A percentile compares a stretch with the other conserved stretches of the same genome.
Evolutionary conservation across 1,284 basidiomycete species (phyloP).

Genomic region (Papiliotrema fonsecae): DNA sequence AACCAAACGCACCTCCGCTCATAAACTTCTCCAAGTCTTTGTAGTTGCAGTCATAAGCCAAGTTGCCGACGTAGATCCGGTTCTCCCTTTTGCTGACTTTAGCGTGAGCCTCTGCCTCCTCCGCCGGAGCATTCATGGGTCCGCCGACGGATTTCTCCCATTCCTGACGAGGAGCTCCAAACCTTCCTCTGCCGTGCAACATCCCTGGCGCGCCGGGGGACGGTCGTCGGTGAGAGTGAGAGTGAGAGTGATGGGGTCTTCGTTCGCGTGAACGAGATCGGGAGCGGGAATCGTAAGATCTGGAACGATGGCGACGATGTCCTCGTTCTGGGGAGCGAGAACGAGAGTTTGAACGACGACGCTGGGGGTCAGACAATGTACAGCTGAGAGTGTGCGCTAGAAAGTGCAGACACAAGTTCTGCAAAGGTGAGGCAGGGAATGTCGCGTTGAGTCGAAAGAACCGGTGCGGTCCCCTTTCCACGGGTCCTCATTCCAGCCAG

Average conservation of each 20-base stretch:
- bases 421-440: neutral
- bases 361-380: slow-evolving; percentile 3
- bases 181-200: slow-evolving; percentile 16
- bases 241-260: slow-evolving; percentile 18
- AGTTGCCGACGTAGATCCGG: slow-evolving; percentile 95
- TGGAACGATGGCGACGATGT: slow-evolving; percentile 57
- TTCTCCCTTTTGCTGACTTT: slow-evolving; percentile 95
- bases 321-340: slow-evolving; percentile 55
- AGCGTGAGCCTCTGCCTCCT: slow-evolving; percentile 81
- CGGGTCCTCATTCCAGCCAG: neutral
- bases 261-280: slow-evolving; percentile 54
- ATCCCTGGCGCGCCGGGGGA: slow-evolving; percentile 7
- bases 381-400: neutral
- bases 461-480: neutral
- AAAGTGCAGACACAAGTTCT: neutral
- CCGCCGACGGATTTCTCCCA: slow-evolving; percentile 64
- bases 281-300: slow-evolving; percentile 52
- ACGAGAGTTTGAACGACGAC: slow-evolving; percentile 14
- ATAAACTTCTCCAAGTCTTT: slow-evolving; percentile 97
- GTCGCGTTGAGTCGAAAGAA: neutral
- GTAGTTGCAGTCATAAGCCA: slow-evolving; percentile 96
- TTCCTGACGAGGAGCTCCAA: slow-evolving; percentile 18
- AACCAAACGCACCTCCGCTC: slow-evolving; percentile 92
- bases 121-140: slow-evolving; percentile 82
- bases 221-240: slow-evolving; percentile 9